Evolutionary conservation across 768 basidiomycete species (phyloP).

Genomic region (Amanita pallidorosea): DNA sequence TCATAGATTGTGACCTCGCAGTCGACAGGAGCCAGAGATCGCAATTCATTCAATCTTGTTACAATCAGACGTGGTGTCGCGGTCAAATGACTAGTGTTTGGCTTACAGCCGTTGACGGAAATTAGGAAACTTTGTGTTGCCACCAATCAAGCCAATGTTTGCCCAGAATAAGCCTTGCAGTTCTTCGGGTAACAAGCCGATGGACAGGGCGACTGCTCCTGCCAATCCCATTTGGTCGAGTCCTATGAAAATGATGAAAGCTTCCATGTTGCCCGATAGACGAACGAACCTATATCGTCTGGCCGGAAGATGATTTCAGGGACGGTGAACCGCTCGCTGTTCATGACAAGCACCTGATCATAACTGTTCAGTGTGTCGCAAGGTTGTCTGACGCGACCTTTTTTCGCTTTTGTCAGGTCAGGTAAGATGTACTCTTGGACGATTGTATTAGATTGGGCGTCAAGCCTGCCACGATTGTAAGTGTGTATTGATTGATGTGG

Average conservation of each 20-base stretch:
- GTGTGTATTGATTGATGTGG: background rate
- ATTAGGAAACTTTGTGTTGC: conserved; percentile 65
- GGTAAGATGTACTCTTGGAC: conserved; percentile 88
- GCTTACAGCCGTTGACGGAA: conserved; percentile 71
- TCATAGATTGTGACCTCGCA: conserved; percentile 66
- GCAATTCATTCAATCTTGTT: conserved; percentile 58
- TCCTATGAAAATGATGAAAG: conserved; percentile 30
- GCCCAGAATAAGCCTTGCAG: conserved; percentile 92
- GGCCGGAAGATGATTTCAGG: conserved; percentile 92
- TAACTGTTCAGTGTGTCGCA: conserved; percentile 43
- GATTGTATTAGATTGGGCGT: conserved; percentile 52
- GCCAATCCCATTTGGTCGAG: conserved; percentile 76
- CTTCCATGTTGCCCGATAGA: background rate
- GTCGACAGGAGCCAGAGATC: conserved; percentile 72
- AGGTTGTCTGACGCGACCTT: conserved; percentile 41
- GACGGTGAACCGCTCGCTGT: conserved; percentile 84
- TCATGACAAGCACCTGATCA: conserved; percentile 73
- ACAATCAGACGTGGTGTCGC: background rate
- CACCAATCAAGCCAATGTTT: conserved; percentile 86
- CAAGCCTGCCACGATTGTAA: conserved; percentile 23
- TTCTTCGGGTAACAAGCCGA: conserved; percentile 67
- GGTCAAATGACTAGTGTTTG: conserved; percentile 5
- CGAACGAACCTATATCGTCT: conserved; percentile 68
- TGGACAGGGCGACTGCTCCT: conserved; percentile 63
- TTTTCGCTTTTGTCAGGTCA: conserved; percentile 64